These are phyloP conservation scores for Rubia occidens DNA, from an alignment of 305 asterid genomes.

Conservation along the genomic window DNA sequence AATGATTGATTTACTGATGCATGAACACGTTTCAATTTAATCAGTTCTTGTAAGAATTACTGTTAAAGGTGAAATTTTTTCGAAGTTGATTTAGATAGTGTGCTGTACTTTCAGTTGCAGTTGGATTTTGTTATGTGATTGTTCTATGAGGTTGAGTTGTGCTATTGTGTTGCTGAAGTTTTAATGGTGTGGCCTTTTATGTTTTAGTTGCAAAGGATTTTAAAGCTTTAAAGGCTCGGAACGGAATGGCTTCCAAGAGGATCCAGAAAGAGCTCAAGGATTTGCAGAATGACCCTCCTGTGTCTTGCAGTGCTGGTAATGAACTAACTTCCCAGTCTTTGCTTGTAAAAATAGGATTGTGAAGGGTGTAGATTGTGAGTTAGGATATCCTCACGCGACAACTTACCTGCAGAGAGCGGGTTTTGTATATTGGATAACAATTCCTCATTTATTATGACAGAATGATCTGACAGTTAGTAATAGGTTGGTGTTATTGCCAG, in stretches of 20 bases:
- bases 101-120: not conserved
- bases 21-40: not conserved
- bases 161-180: not conserved
- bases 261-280: slow-evolving; percentile 33
- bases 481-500: too few relatives aligned
- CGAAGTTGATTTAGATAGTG: too few relatives aligned
- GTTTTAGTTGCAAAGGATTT: not conserved
- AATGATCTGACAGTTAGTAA: not conserved
- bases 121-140: not conserved
- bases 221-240: not conserved
- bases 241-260: slow-evolving; percentile 52
- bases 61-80: not conserved
- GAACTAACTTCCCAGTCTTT: not conserved
- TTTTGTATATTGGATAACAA: not conserved
- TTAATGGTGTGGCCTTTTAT: not conserved
- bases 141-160: not conserved
- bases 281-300: slow-evolving; percentile 33
- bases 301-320: slow-evolving; percentile 36
- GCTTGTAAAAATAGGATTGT: not conserved
- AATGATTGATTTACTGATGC: not conserved
- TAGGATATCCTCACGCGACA: not conserved
- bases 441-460: not conserved
- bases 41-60: not conserved
- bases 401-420: not conserved
- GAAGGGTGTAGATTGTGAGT: not conserved